Conservation (phyloP, 768 basidiomycete species). For the Mrakia blollopis region DNA sequence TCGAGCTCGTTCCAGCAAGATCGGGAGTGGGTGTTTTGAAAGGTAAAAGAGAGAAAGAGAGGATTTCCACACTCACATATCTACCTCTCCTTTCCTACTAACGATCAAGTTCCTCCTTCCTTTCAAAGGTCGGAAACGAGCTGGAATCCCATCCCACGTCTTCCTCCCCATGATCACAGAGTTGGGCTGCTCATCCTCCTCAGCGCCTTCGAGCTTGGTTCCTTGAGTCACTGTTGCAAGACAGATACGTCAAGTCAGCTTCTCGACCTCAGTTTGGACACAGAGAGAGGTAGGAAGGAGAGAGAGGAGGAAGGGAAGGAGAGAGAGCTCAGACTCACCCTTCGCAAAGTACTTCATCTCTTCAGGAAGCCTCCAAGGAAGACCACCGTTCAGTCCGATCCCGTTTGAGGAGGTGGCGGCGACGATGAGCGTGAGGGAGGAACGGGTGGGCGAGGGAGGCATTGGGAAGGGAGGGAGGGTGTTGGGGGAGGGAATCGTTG, state of each 20-base stretch:
- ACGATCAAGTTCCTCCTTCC: constrained; percentile 73
- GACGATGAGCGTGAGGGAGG: too few species aligned
- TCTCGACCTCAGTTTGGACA: too few species aligned
- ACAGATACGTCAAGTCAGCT: too few species aligned
- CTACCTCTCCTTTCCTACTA: constrained; percentile 56
- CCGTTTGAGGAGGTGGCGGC: too few species aligned
- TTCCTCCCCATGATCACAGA: constrained; percentile 91
- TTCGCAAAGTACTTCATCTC: too few species aligned
- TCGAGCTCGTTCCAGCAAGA: neutral
- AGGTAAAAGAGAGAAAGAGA: neutral
- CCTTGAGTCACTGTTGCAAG: constrained; percentile 4
- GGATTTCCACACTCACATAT: constrained; percentile 50
- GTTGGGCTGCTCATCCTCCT: constrained; percentile 55
- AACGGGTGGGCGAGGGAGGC: too few species aligned
- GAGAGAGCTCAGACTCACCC: too few species aligned
- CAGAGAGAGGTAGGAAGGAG: neutral
- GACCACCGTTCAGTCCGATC: too few species aligned
- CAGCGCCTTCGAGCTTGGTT: neutral
- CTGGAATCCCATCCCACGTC: constrained; percentile 95
- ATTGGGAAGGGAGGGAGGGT: too few species aligned
- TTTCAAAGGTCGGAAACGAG: constrained; percentile 71
- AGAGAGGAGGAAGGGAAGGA: too few species aligned
- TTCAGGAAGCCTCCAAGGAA: too few species aligned
- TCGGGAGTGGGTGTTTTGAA: neutral
- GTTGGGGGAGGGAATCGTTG: too few species aligned